A percentile compares a stretch with the other conserved stretches of the same genome.
These are phyloP conservation scores for Flaveria floridana DNA, from an alignment of 140 eudicot genomes.

Conservation along the genomic window DNA sequence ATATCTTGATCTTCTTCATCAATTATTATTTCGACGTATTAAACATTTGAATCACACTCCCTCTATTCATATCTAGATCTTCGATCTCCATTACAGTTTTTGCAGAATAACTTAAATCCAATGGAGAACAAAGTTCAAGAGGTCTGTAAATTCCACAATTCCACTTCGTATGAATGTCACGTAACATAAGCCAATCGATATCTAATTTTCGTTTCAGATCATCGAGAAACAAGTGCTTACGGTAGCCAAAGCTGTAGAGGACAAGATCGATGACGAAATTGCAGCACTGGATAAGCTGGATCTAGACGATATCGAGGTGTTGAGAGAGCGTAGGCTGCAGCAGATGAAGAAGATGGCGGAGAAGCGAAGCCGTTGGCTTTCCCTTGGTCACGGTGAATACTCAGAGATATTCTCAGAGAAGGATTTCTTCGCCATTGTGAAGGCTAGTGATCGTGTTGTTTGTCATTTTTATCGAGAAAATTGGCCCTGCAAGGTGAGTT, in stretches of 20 bases:
- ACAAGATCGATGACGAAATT: conserved; percentile 83
- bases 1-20: neutral
- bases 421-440: conserved; percentile 77
- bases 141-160: conserved; percentile 13
- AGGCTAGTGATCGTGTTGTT: conserved; percentile 94
- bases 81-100: neutral
- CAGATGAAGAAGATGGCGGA: conserved; percentile 99
- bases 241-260: conserved; percentile 91
- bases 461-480: conserved; percentile 86
- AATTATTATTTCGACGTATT: neutral
- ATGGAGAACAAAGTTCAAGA: conserved; percentile 38
- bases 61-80: neutral
- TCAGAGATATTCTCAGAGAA: conserved; percentile 74
- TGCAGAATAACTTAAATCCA: neutral
- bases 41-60: neutral
- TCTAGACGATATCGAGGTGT: conserved; percentile 73
- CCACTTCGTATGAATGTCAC: neutral
- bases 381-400: conserved; percentile 90
- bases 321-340: conserved; percentile 71
- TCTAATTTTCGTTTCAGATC: conserved; percentile 39
- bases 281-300: conserved; percentile 78
- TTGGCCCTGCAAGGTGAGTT: conserved; percentile 20
- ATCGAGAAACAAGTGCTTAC: conserved; percentile 59
- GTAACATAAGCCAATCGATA: neutral
- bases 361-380: conserved; percentile 72